Percentiles rank a stretch among this genome's conserved stretches.
These are phyloP conservation scores for Phyllostachys edulis DNA, from an alignment of 176 grass and related monocot genomes.

Conservation along the genomic window DNA sequence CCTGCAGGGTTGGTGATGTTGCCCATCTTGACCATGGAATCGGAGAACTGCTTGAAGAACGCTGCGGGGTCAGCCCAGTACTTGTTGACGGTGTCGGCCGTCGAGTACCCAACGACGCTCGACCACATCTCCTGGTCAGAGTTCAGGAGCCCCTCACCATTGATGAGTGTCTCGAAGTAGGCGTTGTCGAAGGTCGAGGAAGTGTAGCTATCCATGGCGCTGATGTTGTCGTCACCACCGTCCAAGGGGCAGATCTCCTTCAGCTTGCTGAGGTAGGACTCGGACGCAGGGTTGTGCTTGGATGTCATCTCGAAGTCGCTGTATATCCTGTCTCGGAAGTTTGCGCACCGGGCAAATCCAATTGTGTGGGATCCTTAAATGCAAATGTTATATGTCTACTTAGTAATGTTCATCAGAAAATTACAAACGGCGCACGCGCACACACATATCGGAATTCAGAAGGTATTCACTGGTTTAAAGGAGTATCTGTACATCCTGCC, in stretches of 20 bases:
- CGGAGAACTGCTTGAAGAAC: slow-evolving; percentile 92
- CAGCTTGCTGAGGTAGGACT: slow-evolving; percentile 69
- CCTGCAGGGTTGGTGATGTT: slow-evolving; percentile 85
- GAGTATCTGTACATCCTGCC: neutral
- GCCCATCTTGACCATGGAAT: slow-evolving; percentile 99
- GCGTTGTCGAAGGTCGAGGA: slow-evolving; percentile 76
- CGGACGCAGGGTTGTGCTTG: slow-evolving; percentile 51
- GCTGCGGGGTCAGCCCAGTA: slow-evolving; percentile 68
- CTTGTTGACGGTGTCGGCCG: slow-evolving; percentile 65
- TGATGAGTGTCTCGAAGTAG: slow-evolving; percentile 63
- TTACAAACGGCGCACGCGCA: neutral
- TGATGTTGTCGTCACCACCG: slow-evolving; percentile 71
- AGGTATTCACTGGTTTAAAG: neutral
- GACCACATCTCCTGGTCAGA: slow-evolving; percentile 99
- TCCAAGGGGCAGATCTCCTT: slow-evolving; percentile 67
- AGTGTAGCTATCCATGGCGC: slow-evolving; percentile 68
- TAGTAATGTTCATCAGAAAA: neutral
- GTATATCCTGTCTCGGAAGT: slow-evolving; percentile 72
- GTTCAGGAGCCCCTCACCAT: slow-evolving; percentile 83
- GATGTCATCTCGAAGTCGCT: slow-evolving; percentile 73
- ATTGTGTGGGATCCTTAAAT: slow-evolving; percentile 82
- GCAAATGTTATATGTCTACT: neutral
- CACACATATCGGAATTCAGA: neutral
- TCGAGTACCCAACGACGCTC: slow-evolving; percentile 54
- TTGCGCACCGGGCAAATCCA: slow-evolving; percentile 76